A percentile compares a stretch with the other conserved stretches of the same genome.
Conservation (phyloP, 257 asterid species). For the Salvia miltiorrhiza region DNA sequence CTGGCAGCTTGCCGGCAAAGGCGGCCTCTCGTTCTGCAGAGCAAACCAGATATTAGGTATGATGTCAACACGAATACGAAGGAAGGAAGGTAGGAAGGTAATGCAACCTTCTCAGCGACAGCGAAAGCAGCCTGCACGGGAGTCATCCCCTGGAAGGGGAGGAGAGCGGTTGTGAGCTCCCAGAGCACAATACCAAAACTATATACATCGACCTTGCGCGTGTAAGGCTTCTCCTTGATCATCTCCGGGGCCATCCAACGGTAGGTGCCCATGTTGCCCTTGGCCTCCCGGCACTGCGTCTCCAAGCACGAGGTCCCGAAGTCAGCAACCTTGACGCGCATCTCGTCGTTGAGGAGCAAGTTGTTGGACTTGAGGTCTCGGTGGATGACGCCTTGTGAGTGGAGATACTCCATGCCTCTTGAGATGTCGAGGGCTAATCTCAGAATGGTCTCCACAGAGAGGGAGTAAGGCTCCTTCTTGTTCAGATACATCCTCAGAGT, state of each 20-base stretch:
- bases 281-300: conserved; percentile 49
- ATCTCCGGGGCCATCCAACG: conserved; percentile 99
- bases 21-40: conserved; percentile 76
- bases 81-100: no score
- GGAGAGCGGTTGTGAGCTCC: conserved; percentile 72
- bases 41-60: no score
- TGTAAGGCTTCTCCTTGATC: conserved; percentile 61
- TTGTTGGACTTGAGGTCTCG: conserved; percentile 91
- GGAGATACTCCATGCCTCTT: conserved; percentile 80
- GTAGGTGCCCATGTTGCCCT: conserved; percentile 74
- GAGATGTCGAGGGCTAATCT: conserved; percentile 78
- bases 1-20: conserved; percentile 83
- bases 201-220: conserved; percentile 80
- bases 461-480: conserved; percentile 74
- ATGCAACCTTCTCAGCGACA: conserved; percentile 65
- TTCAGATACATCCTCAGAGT: conserved; percentile 72
- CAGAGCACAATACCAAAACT: conserved; percentile 85
- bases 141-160: conserved; percentile 82
- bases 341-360: conserved; percentile 68
- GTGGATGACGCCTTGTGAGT: conserved; percentile 84
- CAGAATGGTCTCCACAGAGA: conserved; percentile 53
- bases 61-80: no score
- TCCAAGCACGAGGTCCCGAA: conserved; percentile 86
- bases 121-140: conserved; percentile 86
- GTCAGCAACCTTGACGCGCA: conserved; percentile 83